Conservation (phyloP, 1,284 basidiomycete genomes). For the Meripilus lineatus region DNA sequence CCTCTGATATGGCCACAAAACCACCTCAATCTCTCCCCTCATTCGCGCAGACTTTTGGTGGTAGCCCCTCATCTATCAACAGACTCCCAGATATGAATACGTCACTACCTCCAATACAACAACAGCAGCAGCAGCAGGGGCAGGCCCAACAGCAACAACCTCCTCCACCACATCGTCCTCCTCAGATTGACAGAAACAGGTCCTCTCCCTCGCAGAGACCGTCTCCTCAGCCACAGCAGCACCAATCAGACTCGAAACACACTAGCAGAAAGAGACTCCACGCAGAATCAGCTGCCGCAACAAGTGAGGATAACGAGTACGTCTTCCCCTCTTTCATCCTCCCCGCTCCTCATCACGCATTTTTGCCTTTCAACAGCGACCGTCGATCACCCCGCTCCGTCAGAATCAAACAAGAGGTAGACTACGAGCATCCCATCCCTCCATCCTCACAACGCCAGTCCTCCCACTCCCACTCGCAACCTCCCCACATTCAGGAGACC, state of each 20-base stretch:
- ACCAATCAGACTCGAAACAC: slow-evolving; percentile 16
- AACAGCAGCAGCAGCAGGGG: no score
- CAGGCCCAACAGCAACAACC: no score
- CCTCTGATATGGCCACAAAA: slow-evolving; percentile 24
- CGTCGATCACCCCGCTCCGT: slow-evolving; percentile 42
- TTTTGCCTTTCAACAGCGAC: slow-evolving; percentile 25
- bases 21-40: slow-evolving; percentile 63
- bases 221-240: slow-evolving; percentile 25
- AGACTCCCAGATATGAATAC: slow-evolving; percentile 37
- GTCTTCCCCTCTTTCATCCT: slow-evolving; percentile 36
- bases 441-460: slow-evolving; percentile 18
- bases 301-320: slow-evolving; percentile 15
- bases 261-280: slow-evolving; percentile 24
- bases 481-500: slow-evolving; percentile 14
- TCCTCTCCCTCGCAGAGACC: slow-evolving; percentile 27
- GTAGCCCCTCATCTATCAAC: slow-evolving; percentile 44
- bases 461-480: slow-evolving; percentile 13
- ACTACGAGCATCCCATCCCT: slow-evolving; percentile 42
- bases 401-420: slow-evolving; percentile 59
- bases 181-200: slow-evolving; percentile 26
- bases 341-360: slow-evolving; percentile 19
- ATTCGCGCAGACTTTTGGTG: slow-evolving; percentile 61
- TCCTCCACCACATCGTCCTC: slow-evolving; percentile 31
- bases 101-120: slow-evolving; percentile 60
- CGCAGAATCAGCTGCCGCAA: slow-evolving; percentile 17